phyloP scores from a whole-genome alignment of 495 filamentous ascomycete species.

The Podospora conica region DNA sequence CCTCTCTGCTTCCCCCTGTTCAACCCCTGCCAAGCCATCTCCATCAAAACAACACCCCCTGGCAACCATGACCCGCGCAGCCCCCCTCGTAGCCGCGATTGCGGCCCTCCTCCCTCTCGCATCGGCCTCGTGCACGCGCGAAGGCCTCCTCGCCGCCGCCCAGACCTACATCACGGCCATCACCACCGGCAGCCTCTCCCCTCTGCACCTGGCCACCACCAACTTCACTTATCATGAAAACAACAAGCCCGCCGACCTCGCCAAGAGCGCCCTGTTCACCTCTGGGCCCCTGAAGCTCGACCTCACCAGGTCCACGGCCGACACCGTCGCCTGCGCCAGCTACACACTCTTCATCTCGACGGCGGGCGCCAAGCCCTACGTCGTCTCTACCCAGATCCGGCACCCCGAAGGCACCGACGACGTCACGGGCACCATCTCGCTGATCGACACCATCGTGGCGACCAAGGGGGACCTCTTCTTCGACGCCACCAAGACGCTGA shows the following conservation, averaged over 20 bases:
- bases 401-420: slow-evolving; percentile 20
- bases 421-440: slow-evolving; percentile 26
- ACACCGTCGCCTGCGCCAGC: slow-evolving; percentile 36
- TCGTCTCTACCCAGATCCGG: slow-evolving; percentile 32
- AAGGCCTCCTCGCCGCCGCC: slow-evolving; percentile 7
- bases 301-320: slow-evolving; percentile 31
- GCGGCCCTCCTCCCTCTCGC: not conserved
- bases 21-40: not conserved
- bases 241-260: slow-evolving; percentile 18
- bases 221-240: slow-evolving; percentile 24
- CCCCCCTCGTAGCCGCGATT: not conserved
- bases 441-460: slow-evolving; percentile 34
- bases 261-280: slow-evolving; percentile 26
- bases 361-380: slow-evolving; percentile 29
- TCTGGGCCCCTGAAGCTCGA: slow-evolving; percentile 30
- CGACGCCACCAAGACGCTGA: slow-evolving; percentile 33
- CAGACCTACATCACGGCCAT: slow-evolving; percentile 9
- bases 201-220: slow-evolving; percentile 13
- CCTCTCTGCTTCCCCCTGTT: not conserved
- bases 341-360: slow-evolving; percentile 36
- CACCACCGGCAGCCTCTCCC: not conserved
- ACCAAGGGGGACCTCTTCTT: slow-evolving; percentile 34
- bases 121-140: slow-evolving; percentile 13
- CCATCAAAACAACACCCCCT: not conserved
- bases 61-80: not conserved